Evolutionary conservation across 164 flowering plant genomes (phyloP).

Genomic region (Dillenia turbinata): DNA sequence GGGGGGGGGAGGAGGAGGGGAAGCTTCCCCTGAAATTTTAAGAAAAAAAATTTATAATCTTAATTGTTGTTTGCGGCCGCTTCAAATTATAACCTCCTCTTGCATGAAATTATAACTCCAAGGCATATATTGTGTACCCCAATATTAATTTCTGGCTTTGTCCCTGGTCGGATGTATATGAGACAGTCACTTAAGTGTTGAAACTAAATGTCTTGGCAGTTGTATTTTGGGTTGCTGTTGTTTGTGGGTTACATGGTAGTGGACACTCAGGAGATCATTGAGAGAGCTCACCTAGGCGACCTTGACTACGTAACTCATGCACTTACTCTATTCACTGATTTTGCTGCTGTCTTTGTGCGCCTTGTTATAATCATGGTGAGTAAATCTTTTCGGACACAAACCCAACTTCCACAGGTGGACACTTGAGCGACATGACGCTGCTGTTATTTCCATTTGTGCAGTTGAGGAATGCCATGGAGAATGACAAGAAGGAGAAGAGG

Average conservation of each 20-base stretch:
- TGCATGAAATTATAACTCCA: too few relatives aligned
- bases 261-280: conserved; percentile 91
- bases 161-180: conserved; percentile 41
- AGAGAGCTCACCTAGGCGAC: conserved; percentile 88
- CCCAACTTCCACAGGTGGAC: background rate
- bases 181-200: conserved; percentile 23
- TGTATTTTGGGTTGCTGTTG: conserved; percentile 85
- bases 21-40: too few relatives aligned
- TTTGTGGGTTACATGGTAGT: conserved; percentile 93
- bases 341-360: conserved; percentile 62
- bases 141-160: too few relatives aligned
- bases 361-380: conserved; percentile 64
- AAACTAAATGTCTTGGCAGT: conserved; percentile 32
- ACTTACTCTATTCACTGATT: conserved; percentile 61
- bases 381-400: background rate
- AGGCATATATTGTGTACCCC: too few relatives aligned
- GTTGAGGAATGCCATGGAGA: conserved; percentile 54
- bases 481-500: conserved; percentile 51
- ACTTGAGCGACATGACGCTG: background rate
- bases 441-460: conserved; percentile 19
- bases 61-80: too few relatives aligned
- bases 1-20: too few relatives aligned
- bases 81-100: too few relatives aligned
- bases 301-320: conserved; percentile 83
- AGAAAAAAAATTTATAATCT: too few relatives aligned